phyloP scores from a whole-genome alignment of 768 basidiomycete genomes.

The Phlegmacium glaucopus region DNA sequence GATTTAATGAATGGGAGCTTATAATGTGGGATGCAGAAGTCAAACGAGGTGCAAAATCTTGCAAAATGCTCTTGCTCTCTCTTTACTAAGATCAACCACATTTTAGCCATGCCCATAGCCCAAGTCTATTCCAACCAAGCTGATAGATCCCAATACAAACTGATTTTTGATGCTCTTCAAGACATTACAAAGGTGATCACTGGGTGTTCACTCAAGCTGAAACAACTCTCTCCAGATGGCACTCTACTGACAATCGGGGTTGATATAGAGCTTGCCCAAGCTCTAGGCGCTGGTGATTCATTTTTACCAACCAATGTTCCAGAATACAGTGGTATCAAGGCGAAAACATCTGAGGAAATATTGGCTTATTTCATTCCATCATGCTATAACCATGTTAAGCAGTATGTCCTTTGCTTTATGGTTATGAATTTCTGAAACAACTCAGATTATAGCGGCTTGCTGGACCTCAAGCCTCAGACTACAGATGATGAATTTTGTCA shows the following conservation, averaged over 20 bases:
- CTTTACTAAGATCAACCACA: neutral
- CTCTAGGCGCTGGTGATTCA: conserved; percentile 11
- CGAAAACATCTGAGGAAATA: conserved; percentile 5
- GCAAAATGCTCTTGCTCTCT: neutral
- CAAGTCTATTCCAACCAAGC: conserved; percentile 11
- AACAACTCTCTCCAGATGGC: conserved; percentile 8
- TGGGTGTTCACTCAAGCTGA: conserved; percentile 7
- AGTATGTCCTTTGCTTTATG: neutral
- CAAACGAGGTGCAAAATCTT: conserved; percentile 10
- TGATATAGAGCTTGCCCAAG: conserved; percentile 17
- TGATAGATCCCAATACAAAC: conserved; percentile 9
- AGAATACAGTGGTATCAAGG: conserved; percentile 11
- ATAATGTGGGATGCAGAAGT: conserved; percentile 9
- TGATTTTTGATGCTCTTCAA: conserved; percentile 14
- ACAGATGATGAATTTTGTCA: conserved; percentile 3
- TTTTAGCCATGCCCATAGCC: conserved; percentile 15
- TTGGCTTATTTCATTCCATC: conserved; percentile 7
- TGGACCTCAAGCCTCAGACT: conserved; percentile 1
- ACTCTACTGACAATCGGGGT: conserved; percentile 10
- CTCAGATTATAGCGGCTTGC: conserved; percentile 2
- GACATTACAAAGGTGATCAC: conserved; percentile 5
- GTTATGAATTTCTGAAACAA: neutral
- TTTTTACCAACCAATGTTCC: conserved; percentile 15
- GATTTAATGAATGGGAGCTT: conserved; percentile 17
- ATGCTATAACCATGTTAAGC: conserved; percentile 8